Conservation (phyloP, 129 eudicot genomes). For the Centrapalus pauciflorus region DNA sequence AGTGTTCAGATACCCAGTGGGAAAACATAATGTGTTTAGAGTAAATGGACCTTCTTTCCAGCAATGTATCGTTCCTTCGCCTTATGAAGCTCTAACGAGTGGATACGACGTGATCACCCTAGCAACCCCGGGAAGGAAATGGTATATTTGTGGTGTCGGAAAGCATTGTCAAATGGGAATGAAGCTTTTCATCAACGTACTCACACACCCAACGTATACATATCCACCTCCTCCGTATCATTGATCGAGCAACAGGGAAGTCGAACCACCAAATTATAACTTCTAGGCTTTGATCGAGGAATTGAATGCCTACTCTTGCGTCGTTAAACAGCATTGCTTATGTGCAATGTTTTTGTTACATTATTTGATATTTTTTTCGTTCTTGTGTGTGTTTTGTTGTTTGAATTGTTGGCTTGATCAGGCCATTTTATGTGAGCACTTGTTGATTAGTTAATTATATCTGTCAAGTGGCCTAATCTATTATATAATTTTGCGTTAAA, state of each 20-base stretch:
- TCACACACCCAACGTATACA: constrained; percentile 16
- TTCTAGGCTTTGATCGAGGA: constrained; percentile 12
- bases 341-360: neutral
- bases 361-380: neutral
- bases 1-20: constrained; percentile 36
- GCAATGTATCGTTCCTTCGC: constrained; percentile 21
- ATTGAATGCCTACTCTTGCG: neutral
- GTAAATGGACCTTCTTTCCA: constrained; percentile 24
- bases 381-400: neutral
- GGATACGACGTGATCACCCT: constrained; percentile 31
- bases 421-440: neutral
- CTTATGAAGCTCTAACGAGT: constrained; percentile 11
- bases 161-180: constrained; percentile 24
- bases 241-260: constrained; percentile 9
- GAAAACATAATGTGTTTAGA: constrained; percentile 32
- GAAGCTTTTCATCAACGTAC: constrained; percentile 35
- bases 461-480: too few species aligned
- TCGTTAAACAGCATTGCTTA: neutral
- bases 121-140: constrained; percentile 29
- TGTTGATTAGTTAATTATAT: too few species aligned
- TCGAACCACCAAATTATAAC: constrained; percentile 6
- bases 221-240: constrained; percentile 23
- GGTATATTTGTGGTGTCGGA: constrained; percentile 36
- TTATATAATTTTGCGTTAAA: too few species aligned
- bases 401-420: neutral